phyloP scores from a whole-genome alignment of 805 yeast species.

The Candida ulmi region DNA sequence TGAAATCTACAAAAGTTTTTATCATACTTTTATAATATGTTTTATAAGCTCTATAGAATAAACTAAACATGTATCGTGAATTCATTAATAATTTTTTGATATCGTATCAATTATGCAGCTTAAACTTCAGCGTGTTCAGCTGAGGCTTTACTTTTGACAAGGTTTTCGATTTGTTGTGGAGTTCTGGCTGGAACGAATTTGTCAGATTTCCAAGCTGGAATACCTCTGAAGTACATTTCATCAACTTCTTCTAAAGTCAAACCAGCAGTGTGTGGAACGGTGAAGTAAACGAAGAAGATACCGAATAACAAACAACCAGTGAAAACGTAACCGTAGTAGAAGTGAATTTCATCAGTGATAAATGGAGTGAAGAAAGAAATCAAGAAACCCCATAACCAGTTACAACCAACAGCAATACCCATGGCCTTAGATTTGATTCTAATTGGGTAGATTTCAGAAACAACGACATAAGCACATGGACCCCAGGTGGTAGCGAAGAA shows the following conservation, averaged over 20 bases:
- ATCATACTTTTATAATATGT: too few relatives aligned
- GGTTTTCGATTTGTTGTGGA: slow-evolving; percentile 19
- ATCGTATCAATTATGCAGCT: not conserved
- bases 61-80: not conserved
- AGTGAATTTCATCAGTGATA: slow-evolving; percentile 59
- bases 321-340: slow-evolving; percentile 64
- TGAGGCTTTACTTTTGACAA: slow-evolving; percentile 14
- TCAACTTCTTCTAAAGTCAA: slow-evolving; percentile 80
- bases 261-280: slow-evolving; percentile 76
- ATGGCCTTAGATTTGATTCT: slow-evolving; percentile 57
- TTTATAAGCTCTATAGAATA: not conserved
- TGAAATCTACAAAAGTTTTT: too few relatives aligned
- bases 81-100: not conserved
- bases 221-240: slow-evolving; percentile 44
- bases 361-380: slow-evolving; percentile 69
- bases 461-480: slow-evolving; percentile 58
- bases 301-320: slow-evolving; percentile 56
- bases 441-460: slow-evolving; percentile 66
- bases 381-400: slow-evolving; percentile 64
- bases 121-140: slow-evolving; percentile 10
- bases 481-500: slow-evolving; percentile 76
- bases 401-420: slow-evolving; percentile 57
- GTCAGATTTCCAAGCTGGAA: slow-evolving; percentile 41
- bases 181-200: slow-evolving; percentile 44
- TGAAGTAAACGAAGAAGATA: slow-evolving; percentile 64